These are phyloP conservation scores for Spergularia azorica DNA, from an alignment of 179 eudicot genomes.

Conservation along the genomic window DNA sequence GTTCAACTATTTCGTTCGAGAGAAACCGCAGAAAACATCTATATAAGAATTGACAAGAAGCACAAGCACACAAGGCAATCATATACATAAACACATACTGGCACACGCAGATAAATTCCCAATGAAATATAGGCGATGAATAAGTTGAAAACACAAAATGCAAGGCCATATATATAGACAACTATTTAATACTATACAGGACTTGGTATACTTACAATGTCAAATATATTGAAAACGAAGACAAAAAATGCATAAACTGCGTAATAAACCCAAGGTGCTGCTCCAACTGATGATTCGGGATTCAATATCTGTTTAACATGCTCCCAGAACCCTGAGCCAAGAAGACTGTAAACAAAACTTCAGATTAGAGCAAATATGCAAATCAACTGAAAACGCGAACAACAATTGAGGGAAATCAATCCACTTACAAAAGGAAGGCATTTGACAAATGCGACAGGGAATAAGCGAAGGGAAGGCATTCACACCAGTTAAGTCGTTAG, in stretches of 20 bases:
- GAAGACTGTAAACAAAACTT: constrained; percentile 59
- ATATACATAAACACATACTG: background rate
- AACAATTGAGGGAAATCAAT: background rate
- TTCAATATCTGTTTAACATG: constrained; percentile 73
- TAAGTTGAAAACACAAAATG: background rate
- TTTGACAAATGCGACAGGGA: too few species aligned
- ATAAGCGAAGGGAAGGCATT: too few species aligned
- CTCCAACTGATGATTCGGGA: constrained; percentile 80
- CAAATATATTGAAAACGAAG: constrained; percentile 89
- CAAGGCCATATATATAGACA: background rate
- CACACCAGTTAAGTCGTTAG: too few species aligned
- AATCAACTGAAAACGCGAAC: background rate
- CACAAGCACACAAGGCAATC: background rate
- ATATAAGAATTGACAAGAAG: background rate
- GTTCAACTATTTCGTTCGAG: background rate
- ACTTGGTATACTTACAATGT: constrained; percentile 71
- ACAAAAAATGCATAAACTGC: constrained; percentile 88
- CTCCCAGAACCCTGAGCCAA: constrained; percentile 78
- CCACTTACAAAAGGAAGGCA: background rate
- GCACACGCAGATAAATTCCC: background rate
- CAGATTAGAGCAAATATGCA: constrained; percentile 17
- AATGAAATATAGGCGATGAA: constrained; percentile 1
- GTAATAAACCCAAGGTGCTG: constrained; percentile 93
- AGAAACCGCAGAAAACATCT: background rate
- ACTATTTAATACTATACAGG: background rate